A percentile compares a stretch with the other conserved stretches of the same genome.
These are phyloP conservation scores for Suhomyces faveliae DNA, from an alignment of 805 yeast genomes.

Conservation along the genomic window DNA sequence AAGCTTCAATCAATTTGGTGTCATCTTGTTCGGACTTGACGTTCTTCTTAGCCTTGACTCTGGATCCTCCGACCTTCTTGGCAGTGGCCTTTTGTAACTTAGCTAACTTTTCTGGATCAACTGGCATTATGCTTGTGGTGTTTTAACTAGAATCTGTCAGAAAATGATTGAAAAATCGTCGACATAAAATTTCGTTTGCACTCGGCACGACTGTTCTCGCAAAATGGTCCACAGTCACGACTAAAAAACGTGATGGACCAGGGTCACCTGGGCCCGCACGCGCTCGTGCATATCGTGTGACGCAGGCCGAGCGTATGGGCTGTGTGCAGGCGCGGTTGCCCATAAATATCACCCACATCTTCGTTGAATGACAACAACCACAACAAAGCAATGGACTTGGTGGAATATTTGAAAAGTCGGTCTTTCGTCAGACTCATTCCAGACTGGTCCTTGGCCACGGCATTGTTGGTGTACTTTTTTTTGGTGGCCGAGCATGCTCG, in stretches of 20 bases:
- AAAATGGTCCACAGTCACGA: constrained; percentile 1
- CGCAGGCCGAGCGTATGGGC: not conserved
- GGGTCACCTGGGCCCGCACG: too few relatives aligned
- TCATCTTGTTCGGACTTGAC: constrained; percentile 78
- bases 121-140: constrained; percentile 54
- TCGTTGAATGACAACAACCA: not conserved
- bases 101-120: constrained; percentile 92
- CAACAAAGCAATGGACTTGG: not conserved
- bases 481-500: constrained; percentile 33
- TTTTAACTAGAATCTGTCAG: not conserved
- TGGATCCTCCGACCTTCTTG: constrained; percentile 77
- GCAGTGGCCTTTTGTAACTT: constrained; percentile 83
- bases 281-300: not conserved
- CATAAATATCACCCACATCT: not conserved
- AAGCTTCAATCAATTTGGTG: constrained; percentile 83
- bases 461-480: constrained; percentile 27
- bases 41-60: constrained; percentile 87
- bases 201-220: constrained; percentile 2
- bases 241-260: not conserved
- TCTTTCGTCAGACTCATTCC: constrained; percentile 10
- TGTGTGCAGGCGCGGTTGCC: not conserved
- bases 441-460: constrained; percentile 32
- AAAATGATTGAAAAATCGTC: constrained; percentile 5
- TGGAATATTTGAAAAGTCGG: constrained; percentile 8
- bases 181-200: constrained; percentile 7